Evolutionary conservation across 2,329 filamentous ascomycete species (phyloP).

Genomic region (Fusarium nelsonii): DNA sequence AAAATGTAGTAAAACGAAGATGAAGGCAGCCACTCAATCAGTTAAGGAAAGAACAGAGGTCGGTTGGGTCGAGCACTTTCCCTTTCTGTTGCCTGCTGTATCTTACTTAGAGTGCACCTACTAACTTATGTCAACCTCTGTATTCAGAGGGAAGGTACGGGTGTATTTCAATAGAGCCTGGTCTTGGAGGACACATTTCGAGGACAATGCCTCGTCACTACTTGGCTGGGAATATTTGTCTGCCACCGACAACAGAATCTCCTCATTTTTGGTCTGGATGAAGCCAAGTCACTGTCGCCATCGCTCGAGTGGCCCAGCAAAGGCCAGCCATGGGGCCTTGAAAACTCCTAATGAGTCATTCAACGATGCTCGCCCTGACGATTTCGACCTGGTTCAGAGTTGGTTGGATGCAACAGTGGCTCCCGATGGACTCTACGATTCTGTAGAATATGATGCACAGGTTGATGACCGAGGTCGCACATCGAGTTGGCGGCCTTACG

Average conservation of each 20-base stretch:
- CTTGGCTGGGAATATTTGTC: background rate
- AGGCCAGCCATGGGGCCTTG: background rate
- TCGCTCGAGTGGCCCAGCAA: background rate
- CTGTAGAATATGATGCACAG: background rate
- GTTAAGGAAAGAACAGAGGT: background rate
- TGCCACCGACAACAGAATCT: background rate
- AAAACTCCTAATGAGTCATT: background rate
- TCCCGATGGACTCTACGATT: background rate
- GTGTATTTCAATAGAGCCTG: background rate
- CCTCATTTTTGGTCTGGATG: constrained; percentile 13
- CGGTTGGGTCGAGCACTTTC: background rate
- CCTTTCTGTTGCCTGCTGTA: background rate
- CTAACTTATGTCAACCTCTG: background rate
- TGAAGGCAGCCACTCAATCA: background rate
- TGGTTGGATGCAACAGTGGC: constrained; percentile 23
- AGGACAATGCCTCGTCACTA: background rate
- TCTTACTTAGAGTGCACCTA: background rate
- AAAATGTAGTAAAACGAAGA: background rate
- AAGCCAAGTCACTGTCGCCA: constrained; percentile 2
- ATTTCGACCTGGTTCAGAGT: constrained; percentile 14
- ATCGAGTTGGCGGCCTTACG: constrained; percentile 18
- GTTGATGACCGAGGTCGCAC: background rate
- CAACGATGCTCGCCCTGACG: background rate
- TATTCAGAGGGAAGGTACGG: background rate
- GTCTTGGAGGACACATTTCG: background rate